Evolutionary conservation across 2,329 filamentous ascomycete species (phyloP).

Genomic region (Colletotrichum lentis): DNA sequence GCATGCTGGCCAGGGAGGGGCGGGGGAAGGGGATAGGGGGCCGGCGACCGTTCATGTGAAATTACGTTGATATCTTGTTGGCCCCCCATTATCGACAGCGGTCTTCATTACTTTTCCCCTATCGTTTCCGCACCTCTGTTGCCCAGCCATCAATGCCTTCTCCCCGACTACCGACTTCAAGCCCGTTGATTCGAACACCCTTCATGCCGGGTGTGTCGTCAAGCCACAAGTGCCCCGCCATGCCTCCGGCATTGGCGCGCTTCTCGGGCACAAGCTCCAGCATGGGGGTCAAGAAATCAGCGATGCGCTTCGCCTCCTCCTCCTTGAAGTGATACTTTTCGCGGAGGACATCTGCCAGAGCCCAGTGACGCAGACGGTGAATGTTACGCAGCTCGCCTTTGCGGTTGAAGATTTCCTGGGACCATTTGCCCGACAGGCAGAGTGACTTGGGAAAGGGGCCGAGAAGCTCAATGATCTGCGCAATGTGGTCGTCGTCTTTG

Average conservation of each 20-base stretch:
- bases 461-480: slow-evolving; percentile 96
- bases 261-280: slow-evolving; percentile 87
- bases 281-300: slow-evolving; percentile 89
- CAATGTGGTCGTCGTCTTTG: slow-evolving; percentile 99
- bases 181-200: slow-evolving; percentile 72
- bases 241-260: slow-evolving; percentile 93
- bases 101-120: slow-evolving; percentile 42
- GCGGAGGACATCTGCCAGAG: slow-evolving; percentile 86
- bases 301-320: slow-evolving; percentile 78
- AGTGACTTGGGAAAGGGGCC: slow-evolving; percentile 92
- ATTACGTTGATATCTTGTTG: slow-evolving; percentile 32
- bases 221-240: slow-evolving; percentile 86
- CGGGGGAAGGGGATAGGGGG: slow-evolving; percentile 6
- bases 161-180: slow-evolving; percentile 81
- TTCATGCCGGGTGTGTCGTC: slow-evolving; percentile 91
- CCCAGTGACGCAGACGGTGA: slow-evolving; percentile 95
- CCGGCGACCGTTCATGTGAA: slow-evolving; percentile 21
- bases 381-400: slow-evolving; percentile 98
- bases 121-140: slow-evolving; percentile 85
- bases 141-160: slow-evolving; percentile 97
- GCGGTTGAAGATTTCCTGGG: slow-evolving; percentile 97
- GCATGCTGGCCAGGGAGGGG: not conserved
- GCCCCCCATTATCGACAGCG: slow-evolving; percentile 19
- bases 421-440: slow-evolving; percentile 94
- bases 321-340: slow-evolving; percentile 97